Conservation (phyloP, 108 stramenopile species). For the Poteriospumella lacustris region DNA sequence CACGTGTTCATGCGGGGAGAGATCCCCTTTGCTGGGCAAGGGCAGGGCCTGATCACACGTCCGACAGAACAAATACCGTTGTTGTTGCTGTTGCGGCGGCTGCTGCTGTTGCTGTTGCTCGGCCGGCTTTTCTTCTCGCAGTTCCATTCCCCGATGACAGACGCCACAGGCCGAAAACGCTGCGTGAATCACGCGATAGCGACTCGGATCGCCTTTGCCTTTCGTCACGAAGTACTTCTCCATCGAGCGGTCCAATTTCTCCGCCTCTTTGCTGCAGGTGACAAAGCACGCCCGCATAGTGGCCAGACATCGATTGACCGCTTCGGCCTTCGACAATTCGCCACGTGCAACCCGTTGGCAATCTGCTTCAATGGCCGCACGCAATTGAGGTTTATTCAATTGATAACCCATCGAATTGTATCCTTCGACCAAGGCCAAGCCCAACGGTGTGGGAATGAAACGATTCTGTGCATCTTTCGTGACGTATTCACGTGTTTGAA, state of each 20-base stretch:
- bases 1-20: background rate
- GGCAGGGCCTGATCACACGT: background rate
- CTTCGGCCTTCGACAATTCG: conserved; percentile 38
- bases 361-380: conserved; percentile 58
- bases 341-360: conserved; percentile 29
- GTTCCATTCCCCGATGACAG: conserved; percentile 8
- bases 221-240: conserved; percentile 8
- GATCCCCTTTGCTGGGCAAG: conserved; percentile 8
- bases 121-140: background rate
- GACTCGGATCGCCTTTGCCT: background rate
- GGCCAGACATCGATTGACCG: conserved; percentile 33
- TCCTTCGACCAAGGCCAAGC: conserved; percentile 81
- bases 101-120: background rate
- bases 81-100: background rate
- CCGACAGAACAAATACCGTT: conserved; percentile 13
- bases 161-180: background rate
- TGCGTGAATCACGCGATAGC: background rate
- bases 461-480: conserved; percentile 45
- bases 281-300: conserved; percentile 47
- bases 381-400: conserved; percentile 79
- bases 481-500: conserved; percentile 45
- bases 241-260: conserved; percentile 15
- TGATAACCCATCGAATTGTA: conserved; percentile 90
- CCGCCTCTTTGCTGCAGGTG: background rate
- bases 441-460: conserved; percentile 73